phyloP scores from a whole-genome alignment of 768 basidiomycete genomes.

The Russula sp. region DNA sequence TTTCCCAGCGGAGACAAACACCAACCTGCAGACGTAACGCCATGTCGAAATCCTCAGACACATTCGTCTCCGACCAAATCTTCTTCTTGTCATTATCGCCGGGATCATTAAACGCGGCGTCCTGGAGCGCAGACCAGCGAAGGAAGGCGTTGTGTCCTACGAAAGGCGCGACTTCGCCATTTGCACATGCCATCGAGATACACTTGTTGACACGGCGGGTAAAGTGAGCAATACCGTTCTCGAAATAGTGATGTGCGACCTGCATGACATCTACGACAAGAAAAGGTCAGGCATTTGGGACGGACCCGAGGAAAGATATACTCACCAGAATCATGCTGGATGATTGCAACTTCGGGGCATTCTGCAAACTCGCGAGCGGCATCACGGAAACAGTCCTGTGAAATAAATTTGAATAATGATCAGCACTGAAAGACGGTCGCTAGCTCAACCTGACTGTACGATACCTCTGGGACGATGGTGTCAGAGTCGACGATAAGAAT shows the following conservation, averaged over 20 bases:
- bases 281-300: not conserved
- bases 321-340: conserved; percentile 82
- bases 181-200: conserved; percentile 76
- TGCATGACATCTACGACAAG: conserved; percentile 74
- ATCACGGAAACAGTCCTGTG: conserved; percentile 81
- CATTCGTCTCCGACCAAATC: conserved; percentile 80
- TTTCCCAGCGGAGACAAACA: not conserved
- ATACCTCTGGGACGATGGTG: conserved; percentile 72
- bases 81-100: conserved; percentile 58
- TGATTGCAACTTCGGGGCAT: conserved; percentile 81
- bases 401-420: not conserved
- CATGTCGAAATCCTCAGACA: conserved; percentile 84
- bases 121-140: conserved; percentile 86
- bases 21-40: conserved; percentile 55
- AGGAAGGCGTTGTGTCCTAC: conserved; percentile 89
- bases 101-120: conserved; percentile 70
- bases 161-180: conserved; percentile 80
- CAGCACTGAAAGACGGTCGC: not conserved
- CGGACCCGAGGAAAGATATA: not conserved
- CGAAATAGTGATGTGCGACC: conserved; percentile 85
- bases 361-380: conserved; percentile 82
- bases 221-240: conserved; percentile 87
- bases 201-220: conserved; percentile 82
- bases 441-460: conserved; percentile 7
- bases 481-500: conserved; percentile 83